Base-by-base conservation (phyloP, 1,139 yeast species). In the Blastobotrys petasosporus region DNA sequence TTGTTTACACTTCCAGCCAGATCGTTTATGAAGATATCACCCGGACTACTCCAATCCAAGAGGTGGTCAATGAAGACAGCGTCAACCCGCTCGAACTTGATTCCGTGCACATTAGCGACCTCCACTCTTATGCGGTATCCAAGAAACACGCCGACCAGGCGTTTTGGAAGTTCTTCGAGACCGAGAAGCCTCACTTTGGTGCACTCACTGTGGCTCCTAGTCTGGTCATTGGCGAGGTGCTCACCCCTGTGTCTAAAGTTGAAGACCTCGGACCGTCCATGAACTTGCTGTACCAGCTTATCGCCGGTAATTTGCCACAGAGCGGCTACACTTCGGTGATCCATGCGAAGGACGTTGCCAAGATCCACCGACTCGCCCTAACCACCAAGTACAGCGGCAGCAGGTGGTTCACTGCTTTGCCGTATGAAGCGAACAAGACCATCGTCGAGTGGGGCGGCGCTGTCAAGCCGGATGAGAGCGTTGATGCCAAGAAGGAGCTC, bases 1-100 rank as follows among this genome's bases (percentile, higher is more conserved):
- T 79, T 32, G 80, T 78, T 28, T 62, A 76, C 29, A 79, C 84
- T 1, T 77, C 83, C 6, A 20, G 25, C 7, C 4, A 20, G 4
- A 7, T 20, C 7, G 25, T 20, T 4, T 20, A 4, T 20, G 7
- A 4, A 20, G 25, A 20, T 20, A 20, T 7, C 7, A 20, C 25
- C 7, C 25, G 25, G 7, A 20, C 25, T 7, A 20, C 6, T 7
- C 25, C 25, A 4, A 20, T 4, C 7, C 25, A 4, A 20, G 7
- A 20, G 25, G 25, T 20, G 6, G 7, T 20, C 55, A 58, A 63
- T 23, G 74, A 68, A 49, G 57, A 58, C 31, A 59, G 62, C 34
- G 74, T 77, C 77, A 68, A 67, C 51, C 69, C 69, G 20, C 54
- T 71, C 28, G 65, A 68, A 23, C 63, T 68, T 69, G 73, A 71